phyloP scores from a whole-genome alignment of 345 rosid genomes.

The Populus ilicifolia region DNA sequence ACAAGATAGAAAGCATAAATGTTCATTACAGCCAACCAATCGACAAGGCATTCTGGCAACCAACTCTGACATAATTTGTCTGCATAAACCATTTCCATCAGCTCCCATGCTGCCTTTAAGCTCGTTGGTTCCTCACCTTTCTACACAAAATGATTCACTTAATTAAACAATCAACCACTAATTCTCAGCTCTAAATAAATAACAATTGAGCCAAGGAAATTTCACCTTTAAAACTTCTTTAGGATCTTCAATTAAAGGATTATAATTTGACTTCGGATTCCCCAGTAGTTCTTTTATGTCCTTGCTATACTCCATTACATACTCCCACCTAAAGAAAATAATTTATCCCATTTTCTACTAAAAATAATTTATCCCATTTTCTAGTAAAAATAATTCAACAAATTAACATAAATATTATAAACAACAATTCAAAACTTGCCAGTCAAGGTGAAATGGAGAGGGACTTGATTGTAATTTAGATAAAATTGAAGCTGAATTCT shows the following conservation, averaged over 20 bases:
- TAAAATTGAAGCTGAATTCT: conserved; percentile 50
- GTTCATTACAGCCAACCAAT: conserved; percentile 90
- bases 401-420: neutral
- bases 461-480: conserved; percentile 50
- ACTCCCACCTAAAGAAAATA: conserved; percentile 65
- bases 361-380: conserved; percentile 1
- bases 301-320: conserved; percentile 81
- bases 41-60: conserved; percentile 77
- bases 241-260: conserved; percentile 57
- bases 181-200: neutral
- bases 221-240: conserved; percentile 54
- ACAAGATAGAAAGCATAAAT: conserved; percentile 7
- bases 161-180: neutral
- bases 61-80: conserved; percentile 69
- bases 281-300: conserved; percentile 68
- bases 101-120: conserved; percentile 95
- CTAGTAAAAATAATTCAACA: neutral
- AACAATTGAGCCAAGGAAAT: neutral
- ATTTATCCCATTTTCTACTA: neutral
- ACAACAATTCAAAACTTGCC: conserved; percentile 37
- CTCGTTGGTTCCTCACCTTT: conserved; percentile 50
- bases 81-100: conserved; percentile 83
- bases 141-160: conserved; percentile 25
- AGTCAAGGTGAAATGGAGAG: conserved; percentile 58
- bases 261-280: conserved; percentile 30